These are phyloP conservation scores for Eucalyptus camaldulensis DNA, from an alignment of 345 rosid species.

Conservation along the genomic window DNA sequence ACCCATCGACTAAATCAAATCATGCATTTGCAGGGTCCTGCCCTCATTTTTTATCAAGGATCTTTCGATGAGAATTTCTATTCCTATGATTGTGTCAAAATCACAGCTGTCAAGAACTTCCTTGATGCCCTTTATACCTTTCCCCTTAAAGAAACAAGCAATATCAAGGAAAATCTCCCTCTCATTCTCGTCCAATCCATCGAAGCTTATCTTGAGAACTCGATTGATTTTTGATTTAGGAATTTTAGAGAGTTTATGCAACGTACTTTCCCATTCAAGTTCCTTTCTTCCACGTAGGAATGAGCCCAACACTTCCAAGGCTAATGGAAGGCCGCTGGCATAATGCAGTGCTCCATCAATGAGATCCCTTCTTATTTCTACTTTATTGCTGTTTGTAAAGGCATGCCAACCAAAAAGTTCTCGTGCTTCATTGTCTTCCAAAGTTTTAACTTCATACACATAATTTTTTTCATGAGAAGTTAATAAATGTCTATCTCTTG, in stretches of 20 bases:
- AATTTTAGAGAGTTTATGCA: background rate
- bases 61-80: too few relatives aligned
- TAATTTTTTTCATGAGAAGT: background rate
- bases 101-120: too few relatives aligned
- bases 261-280: background rate
- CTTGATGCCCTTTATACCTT: fast-evolving
- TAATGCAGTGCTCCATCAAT: fast-evolving
- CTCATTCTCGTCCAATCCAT: background rate
- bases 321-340: background rate
- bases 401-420: background rate
- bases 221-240: fast-evolving
- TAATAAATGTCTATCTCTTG: background rate
- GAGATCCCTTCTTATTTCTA: background rate
- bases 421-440: background rate
- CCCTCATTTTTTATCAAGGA: too few relatives aligned
- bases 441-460: background rate
- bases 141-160: background rate
- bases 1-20: background rate
- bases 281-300: background rate
- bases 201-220: background rate
- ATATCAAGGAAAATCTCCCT: background rate
- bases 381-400: background rate
- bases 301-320: background rate
- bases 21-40: fast-evolving
- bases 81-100: too few relatives aligned